phyloP scores from a whole-genome alignment of 75 land plant genomes.

The Pseudotsuga menziesii region DNA sequence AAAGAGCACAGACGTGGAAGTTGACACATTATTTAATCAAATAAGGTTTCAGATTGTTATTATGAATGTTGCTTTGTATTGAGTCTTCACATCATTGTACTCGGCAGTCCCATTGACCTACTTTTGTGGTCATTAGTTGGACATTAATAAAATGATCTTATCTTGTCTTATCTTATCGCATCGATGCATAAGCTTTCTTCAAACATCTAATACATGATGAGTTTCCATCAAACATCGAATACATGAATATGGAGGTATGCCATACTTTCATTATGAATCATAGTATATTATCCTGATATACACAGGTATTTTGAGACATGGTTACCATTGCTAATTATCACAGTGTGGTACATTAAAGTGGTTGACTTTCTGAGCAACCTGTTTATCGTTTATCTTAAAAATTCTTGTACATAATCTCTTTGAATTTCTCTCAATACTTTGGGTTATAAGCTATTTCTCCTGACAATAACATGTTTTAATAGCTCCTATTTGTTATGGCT shows the following conservation, averaged over 20 bases:
- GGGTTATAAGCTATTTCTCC: background rate
- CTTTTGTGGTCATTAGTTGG: no score
- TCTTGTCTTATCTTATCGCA: background rate
- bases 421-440: background rate
- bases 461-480: background rate
- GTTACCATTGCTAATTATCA: background rate
- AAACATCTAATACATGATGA: background rate
- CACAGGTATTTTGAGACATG: background rate
- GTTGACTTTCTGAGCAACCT: background rate
- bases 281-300: background rate
- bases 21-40: background rate
- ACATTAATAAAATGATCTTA: no score
- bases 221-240: no score
- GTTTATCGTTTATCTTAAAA: background rate
- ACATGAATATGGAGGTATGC: background rate
- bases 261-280: background rate
- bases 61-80: no score
- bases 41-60: background rate
- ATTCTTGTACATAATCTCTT: background rate
- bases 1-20: background rate
- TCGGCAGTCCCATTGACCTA: no score
- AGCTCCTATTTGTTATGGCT: background rate
- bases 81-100: no score
- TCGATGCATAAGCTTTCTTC: background rate
- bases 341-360: background rate